phyloP scores from a whole-genome alignment of 2,329 filamentous ascomycete genomes.

The Nemania abortiva region DNA sequence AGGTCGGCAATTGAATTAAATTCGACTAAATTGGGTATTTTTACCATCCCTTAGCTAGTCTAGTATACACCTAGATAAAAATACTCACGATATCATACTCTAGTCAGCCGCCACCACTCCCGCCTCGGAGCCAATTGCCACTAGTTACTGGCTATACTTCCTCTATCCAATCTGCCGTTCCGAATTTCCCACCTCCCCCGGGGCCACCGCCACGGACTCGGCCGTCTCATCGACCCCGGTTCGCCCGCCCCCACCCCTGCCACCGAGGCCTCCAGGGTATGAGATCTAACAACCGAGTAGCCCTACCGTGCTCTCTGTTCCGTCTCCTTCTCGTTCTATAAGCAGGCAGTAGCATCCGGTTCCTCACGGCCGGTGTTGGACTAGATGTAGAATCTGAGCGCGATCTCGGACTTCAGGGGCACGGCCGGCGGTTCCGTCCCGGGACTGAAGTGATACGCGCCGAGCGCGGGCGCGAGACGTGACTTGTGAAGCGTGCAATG shows the following conservation, averaged over 20 bases:
- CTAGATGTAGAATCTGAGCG: constrained; percentile 48
- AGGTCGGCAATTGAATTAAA: background rate
- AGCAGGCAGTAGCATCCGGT: constrained; percentile 47
- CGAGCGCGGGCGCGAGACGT: constrained; percentile 26
- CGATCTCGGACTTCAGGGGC: constrained; percentile 42
- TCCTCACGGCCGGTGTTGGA: constrained; percentile 44
- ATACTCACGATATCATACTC: constrained; percentile 30
- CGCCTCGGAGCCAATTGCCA: constrained; percentile 41
- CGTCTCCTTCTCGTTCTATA: constrained; percentile 35
- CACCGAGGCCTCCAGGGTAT: constrained; percentile 39
- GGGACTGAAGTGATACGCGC: constrained; percentile 41
- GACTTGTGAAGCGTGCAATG: constrained; percentile 44
- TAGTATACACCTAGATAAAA: background rate
- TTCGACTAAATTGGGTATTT: background rate
- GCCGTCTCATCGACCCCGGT: constrained; percentile 11
- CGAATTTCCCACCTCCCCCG: constrained; percentile 35
- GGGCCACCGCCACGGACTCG: constrained; percentile 30
- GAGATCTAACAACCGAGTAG: constrained; percentile 26
- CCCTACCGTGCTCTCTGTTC: constrained; percentile 1
- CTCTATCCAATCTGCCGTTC: constrained; percentile 17
- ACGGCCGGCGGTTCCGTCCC: constrained; percentile 10
- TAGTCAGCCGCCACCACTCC: constrained; percentile 39
- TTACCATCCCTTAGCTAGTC: background rate
- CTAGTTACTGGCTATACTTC: constrained; percentile 17
- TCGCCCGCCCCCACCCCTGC: constrained; percentile 36